Percentiles rank a stretch among this genome's conserved stretches.
Evolutionary conservation across 768 basidiomycete species (phyloP).

Genomic region (Leccinum barrowsii): DNA sequence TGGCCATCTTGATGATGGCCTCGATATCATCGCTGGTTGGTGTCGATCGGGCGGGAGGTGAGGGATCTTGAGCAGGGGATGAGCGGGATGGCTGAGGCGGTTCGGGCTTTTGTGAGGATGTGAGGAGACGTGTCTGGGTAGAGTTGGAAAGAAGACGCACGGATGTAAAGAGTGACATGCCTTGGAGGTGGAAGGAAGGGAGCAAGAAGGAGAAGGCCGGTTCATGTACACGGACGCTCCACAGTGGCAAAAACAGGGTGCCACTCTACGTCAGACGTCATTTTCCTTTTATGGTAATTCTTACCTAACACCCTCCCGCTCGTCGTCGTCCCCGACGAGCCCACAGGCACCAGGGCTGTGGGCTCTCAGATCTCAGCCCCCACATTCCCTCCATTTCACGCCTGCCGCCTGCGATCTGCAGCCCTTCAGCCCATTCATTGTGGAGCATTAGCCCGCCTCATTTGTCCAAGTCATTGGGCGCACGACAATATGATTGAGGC

Average conservation of each 20-base stretch:
- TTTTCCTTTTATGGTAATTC: conserved; percentile 14
- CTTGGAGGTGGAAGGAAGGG: conserved; percentile 2
- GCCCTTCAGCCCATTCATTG: not conserved
- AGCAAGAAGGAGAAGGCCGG: conserved; percentile 10
- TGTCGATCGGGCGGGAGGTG: conserved; percentile 14
- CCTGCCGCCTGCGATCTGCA: not conserved
- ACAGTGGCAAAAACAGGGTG: conserved; percentile 36
- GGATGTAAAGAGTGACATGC: conserved; percentile 15
- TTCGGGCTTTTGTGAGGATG: conserved; percentile 11
- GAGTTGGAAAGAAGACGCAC: conserved; percentile 1
- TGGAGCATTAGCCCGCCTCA: not conserved
- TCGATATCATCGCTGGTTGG: conserved; percentile 86
- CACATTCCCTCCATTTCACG: not conserved
- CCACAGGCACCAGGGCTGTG: conserved; percentile 6
- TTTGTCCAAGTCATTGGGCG: not conserved
- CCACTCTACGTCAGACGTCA: conserved; percentile 35
- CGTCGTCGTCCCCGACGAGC: not conserved
- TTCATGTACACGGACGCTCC: conserved; percentile 32
- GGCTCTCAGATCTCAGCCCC: not conserved
- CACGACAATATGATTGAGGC: not conserved
- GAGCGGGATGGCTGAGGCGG: not conserved
- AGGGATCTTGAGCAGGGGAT: conserved; percentile 7
- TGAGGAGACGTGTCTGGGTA: not conserved
- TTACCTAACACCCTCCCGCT: conserved; percentile 7
- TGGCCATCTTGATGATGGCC: conserved; percentile 89